Conservation (phyloP, 139 green algal genomes). For the Closterium sp. region DNA sequence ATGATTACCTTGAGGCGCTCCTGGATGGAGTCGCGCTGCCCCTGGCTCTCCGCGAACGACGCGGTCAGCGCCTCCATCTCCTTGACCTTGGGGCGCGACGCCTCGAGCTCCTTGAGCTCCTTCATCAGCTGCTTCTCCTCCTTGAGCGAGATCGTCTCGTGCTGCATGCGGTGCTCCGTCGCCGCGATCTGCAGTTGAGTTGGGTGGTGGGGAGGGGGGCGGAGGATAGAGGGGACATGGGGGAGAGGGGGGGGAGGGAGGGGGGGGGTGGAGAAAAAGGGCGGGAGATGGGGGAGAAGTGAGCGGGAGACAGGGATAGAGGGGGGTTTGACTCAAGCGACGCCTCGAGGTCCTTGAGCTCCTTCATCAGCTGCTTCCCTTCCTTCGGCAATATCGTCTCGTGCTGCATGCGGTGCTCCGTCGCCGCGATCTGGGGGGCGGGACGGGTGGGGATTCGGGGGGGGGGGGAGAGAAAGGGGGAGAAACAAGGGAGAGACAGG, state of each 20-base stretch:
- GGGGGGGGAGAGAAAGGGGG: not conserved
- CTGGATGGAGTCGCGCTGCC: constrained; percentile 39
- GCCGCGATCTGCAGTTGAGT: constrained; percentile 29
- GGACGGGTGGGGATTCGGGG: not conserved
- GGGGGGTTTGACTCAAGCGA: no score
- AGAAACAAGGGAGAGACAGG: not conserved
- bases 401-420: constrained; percentile 46
- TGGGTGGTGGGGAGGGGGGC: not conserved
- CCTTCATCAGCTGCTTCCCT: constrained; percentile 39
- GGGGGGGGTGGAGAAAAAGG: not conserved
- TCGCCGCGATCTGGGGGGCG: constrained; percentile 31
- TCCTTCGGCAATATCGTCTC: constrained; percentile 40
- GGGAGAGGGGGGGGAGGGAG: not conserved
- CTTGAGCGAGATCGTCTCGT: constrained; percentile 37
- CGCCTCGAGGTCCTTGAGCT: no score
- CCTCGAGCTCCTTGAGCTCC: constrained; percentile 41
- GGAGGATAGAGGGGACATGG: not conserved
- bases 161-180: constrained; percentile 44
- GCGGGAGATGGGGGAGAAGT: not conserved
- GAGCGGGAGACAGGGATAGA: not conserved
- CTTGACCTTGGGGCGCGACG: constrained; percentile 24
- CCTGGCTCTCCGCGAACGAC: constrained; percentile 6
- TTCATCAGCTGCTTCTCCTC: constrained; percentile 48
- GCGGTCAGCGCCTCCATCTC: constrained; percentile 16
- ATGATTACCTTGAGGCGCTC: constrained; percentile 29